Conservation (phyloP, 1,284 basidiomycete genomes). For the Athelia sp. region DNA sequence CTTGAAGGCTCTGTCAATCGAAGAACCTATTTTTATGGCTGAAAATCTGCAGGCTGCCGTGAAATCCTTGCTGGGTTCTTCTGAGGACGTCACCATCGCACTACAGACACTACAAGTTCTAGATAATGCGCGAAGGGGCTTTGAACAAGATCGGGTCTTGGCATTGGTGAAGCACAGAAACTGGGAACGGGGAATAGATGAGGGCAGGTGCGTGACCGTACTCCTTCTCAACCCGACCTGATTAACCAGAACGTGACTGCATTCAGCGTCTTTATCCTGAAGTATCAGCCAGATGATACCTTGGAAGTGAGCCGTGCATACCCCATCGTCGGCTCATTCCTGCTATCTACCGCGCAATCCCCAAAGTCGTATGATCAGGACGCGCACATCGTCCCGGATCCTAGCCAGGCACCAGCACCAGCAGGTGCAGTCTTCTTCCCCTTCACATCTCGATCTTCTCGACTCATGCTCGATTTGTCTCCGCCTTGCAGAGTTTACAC, state of each 20-base stretch:
- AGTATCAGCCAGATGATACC: constrained; percentile 18
- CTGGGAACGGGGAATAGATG: constrained; percentile 22
- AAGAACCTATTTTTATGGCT: not conserved
- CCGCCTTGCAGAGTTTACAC: constrained; percentile 31
- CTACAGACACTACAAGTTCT: constrained; percentile 22
- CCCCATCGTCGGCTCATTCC: constrained; percentile 47
- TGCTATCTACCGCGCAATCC: constrained; percentile 48
- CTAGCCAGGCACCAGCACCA: no score
- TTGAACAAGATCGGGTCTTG: constrained; percentile 27
- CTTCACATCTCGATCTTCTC: constrained; percentile 1
- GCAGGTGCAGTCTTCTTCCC: no score
- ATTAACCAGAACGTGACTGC: no score
- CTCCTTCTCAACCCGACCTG: no score
- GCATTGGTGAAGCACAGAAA: constrained; percentile 30
- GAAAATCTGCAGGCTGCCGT: constrained; percentile 6
- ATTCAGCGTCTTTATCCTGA: constrained; percentile 42
- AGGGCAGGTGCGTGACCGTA: constrained; percentile 29
- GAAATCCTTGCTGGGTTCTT: constrained; percentile 25
- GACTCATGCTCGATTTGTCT: constrained; percentile 9
- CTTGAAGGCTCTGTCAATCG: no score
- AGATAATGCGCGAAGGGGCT: constrained; percentile 12
- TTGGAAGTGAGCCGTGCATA: constrained; percentile 42
- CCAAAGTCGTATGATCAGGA: constrained; percentile 4
- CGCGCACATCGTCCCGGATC: not conserved
- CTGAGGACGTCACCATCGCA: constrained; percentile 36